phyloP scores from a whole-genome alignment of 495 filamentous ascomycete species.

The Eremomyces bilateralis region DNA sequence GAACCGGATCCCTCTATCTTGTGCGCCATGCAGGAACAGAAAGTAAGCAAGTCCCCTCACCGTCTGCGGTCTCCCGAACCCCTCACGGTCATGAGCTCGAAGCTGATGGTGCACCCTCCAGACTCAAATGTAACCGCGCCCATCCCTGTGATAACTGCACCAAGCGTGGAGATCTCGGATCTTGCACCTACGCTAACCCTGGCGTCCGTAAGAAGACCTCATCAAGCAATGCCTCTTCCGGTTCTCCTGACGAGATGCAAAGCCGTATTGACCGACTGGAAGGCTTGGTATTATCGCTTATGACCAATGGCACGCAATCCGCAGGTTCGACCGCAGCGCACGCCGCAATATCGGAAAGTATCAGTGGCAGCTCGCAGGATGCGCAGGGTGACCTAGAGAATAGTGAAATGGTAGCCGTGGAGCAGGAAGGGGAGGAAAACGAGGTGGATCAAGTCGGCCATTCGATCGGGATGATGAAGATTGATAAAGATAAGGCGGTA shows the following conservation, averaged over 20 bases:
- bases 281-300: slow-evolving; percentile 80
- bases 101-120: slow-evolving; percentile 13
- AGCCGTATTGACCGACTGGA: slow-evolving; percentile 94
- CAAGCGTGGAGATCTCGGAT: slow-evolving; percentile 62
- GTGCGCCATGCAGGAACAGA: slow-evolving; percentile 77
- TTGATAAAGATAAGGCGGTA: slow-evolving; percentile 55
- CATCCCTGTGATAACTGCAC: slow-evolving; percentile 91
- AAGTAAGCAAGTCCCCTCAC: slow-evolving; percentile 41
- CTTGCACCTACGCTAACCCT: slow-evolving; percentile 77
- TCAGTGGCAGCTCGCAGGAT: slow-evolving; percentile 26
- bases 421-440: slow-evolving; percentile 38
- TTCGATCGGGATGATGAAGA: slow-evolving; percentile 81
- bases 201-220: slow-evolving; percentile 57
- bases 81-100: too few species aligned
- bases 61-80: neutral
- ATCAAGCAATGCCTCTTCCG: slow-evolving; percentile 30
- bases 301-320: slow-evolving; percentile 57
- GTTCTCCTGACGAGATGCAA: slow-evolving; percentile 90
- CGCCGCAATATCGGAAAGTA: slow-evolving; percentile 39
- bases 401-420: slow-evolving; percentile 32
- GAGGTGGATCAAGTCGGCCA: slow-evolving; percentile 84
- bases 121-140: slow-evolving; percentile 82
- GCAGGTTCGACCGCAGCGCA: slow-evolving; percentile 39
- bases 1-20: slow-evolving; percentile 86
- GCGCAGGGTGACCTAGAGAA: slow-evolving; percentile 32